Conservation (phyloP, 306 rosid species). For the Fragaria vesca region DNA sequence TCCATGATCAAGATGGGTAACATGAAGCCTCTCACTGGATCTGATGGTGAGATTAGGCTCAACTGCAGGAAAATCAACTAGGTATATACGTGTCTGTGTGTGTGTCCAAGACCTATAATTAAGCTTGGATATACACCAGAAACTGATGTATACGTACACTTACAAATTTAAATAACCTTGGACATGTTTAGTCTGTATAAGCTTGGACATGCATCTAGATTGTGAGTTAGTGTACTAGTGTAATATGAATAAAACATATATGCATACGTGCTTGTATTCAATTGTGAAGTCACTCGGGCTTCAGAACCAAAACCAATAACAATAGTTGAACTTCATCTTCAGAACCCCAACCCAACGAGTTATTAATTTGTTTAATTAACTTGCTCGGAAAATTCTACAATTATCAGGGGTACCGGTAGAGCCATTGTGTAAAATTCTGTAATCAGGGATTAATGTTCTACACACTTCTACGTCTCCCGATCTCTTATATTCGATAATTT, state of each 20-base stretch:
- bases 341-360: too few species aligned
- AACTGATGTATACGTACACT: background rate
- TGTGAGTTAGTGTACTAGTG: background rate
- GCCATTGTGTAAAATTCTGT: too few species aligned
- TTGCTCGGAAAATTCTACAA: too few species aligned
- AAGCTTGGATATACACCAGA: background rate
- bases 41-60: constrained; percentile 28
- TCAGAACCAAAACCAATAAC: too few species aligned
- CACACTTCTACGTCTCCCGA: too few species aligned
- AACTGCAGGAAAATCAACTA: constrained; percentile 34
- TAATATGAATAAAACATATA: constrained; percentile 1
- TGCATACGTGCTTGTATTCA: background rate
- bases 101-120: background rate
- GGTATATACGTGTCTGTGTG: background rate
- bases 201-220: background rate
- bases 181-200: too few species aligned
- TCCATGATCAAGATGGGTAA: constrained; percentile 46
- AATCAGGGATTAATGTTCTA: too few species aligned
- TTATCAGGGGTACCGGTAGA: too few species aligned
- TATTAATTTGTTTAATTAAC: too few species aligned
- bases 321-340: too few species aligned
- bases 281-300: too few species aligned
- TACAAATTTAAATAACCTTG: background rate
- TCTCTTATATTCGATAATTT: too few species aligned
- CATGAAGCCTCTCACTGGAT: constrained; percentile 35